Evolutionary conservation across 805 yeast species (phyloP).

Genomic region (Danielozyma ontarioensis): DNA sequence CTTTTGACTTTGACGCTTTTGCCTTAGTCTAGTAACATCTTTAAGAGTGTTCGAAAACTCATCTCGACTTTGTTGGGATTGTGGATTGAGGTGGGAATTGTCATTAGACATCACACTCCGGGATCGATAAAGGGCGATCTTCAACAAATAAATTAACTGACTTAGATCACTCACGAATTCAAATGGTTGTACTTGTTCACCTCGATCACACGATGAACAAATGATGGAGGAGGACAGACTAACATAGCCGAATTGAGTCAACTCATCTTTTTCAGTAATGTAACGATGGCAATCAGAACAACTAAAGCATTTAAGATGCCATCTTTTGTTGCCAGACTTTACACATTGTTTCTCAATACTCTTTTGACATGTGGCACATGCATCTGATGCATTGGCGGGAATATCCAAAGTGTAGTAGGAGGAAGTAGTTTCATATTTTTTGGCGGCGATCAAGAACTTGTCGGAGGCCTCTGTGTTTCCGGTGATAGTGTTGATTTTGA

Average conservation of each 20-base stretch:
- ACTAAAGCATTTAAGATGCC: slow-evolving; percentile 75
- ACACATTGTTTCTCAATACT: slow-evolving; percentile 85
- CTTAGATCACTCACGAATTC: slow-evolving; percentile 58
- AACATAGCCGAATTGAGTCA: slow-evolving; percentile 45
- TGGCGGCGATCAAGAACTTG: slow-evolving; percentile 51
- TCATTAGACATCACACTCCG: slow-evolving; percentile 46
- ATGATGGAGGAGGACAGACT: slow-evolving; percentile 29
- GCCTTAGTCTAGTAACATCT: slow-evolving; percentile 72
- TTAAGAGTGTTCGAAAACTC: slow-evolving; percentile 63
- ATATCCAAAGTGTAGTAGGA: slow-evolving; percentile 33
- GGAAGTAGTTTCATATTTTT: slow-evolving; percentile 22
- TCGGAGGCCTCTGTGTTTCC: slow-evolving; percentile 60
- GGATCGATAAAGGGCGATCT: slow-evolving; percentile 78
- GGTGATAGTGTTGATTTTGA: slow-evolving; percentile 56
- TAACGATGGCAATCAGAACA: slow-evolving; percentile 56
- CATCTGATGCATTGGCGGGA: slow-evolving; percentile 63
- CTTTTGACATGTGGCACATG: slow-evolving; percentile 64
- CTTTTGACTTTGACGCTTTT: slow-evolving; percentile 63
- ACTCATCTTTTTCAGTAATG: slow-evolving; percentile 23
- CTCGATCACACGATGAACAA: slow-evolving; percentile 57
- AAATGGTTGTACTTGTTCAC: slow-evolving; percentile 49
- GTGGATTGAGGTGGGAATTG: slow-evolving; percentile 2
- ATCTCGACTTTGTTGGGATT: slow-evolving; percentile 7
- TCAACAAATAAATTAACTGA: slow-evolving; percentile 72
- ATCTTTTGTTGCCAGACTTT: slow-evolving; percentile 54